Evolutionary conservation across 2,329 filamentous ascomycete species (phyloP).

Genomic region (Rugonectria rugulosa): DNA sequence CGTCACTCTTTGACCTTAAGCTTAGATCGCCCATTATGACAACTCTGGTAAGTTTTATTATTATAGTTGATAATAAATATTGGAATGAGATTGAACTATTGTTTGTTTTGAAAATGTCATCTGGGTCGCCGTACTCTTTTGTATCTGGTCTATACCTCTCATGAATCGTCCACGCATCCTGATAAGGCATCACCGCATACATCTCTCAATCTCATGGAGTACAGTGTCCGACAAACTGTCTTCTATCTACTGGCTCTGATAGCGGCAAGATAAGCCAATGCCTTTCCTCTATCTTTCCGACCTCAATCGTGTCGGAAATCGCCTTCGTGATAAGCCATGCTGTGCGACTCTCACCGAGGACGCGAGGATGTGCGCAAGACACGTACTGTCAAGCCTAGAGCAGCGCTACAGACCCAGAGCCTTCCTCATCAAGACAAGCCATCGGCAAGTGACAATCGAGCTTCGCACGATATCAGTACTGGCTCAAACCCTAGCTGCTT

Average conservation of each 20-base stretch:
- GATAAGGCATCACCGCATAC: not conserved
- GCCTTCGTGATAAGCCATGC: conserved; percentile 5
- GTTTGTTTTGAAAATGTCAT: too few species aligned
- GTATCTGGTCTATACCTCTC: not conserved
- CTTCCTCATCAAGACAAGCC: conserved; percentile 2
- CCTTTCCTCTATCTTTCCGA: too few species aligned
- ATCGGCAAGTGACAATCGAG: not conserved
- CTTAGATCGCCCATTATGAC: conserved; percentile 19
- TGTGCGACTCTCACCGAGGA: not conserved
- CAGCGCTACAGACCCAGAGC: not conserved
- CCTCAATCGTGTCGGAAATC: too few species aligned
- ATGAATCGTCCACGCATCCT: not conserved
- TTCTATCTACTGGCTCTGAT: not conserved
- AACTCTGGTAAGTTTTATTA: too few species aligned
- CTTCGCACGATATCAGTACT: too few species aligned
- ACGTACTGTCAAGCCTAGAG: not conserved
- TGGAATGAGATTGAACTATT: too few species aligned
- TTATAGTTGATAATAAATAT: too few species aligned
- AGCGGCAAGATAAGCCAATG: not conserved
- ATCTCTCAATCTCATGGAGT: not conserved
- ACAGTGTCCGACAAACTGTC: conserved; percentile 11
- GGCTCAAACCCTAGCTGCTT: not conserved
- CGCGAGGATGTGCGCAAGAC: not conserved
- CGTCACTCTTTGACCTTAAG: not conserved
- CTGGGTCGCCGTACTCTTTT: conserved; percentile 1